These are phyloP conservation scores for Ogataea naganishii DNA, from an alignment of 805 yeast genomes.

Conservation along the genomic window DNA sequence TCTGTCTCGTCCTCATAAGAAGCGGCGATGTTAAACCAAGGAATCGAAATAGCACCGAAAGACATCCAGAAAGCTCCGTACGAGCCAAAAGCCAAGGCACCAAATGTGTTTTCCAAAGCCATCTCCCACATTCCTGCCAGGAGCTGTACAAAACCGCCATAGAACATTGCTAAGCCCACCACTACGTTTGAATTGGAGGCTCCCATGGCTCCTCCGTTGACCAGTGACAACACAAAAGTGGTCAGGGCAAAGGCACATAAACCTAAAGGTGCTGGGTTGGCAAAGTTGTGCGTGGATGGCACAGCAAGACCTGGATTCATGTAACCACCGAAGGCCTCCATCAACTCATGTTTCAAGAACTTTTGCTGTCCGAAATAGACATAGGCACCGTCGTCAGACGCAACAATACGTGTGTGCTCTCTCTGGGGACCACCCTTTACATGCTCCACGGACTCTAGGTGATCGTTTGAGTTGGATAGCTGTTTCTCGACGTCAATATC, in stretches of 20 bases:
- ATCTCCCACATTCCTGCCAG: slow-evolving; percentile 72
- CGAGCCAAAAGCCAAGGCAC: slow-evolving; percentile 53
- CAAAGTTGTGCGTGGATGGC: slow-evolving; percentile 52
- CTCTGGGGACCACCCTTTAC: too few species aligned
- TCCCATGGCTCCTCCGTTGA: slow-evolving; percentile 62
- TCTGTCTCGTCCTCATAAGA: slow-evolving; percentile 37
- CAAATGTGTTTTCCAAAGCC: slow-evolving; percentile 69
- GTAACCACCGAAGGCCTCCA: slow-evolving; percentile 75
- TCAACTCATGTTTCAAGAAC: slow-evolving; percentile 52
- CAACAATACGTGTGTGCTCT: too few species aligned
- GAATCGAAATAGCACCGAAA: slow-evolving; percentile 56
- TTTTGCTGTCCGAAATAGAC: slow-evolving; percentile 65
- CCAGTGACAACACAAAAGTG: slow-evolving; percentile 55
- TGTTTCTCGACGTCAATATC: too few species aligned
- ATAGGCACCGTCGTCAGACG: slow-evolving; percentile 54
- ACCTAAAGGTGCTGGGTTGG: slow-evolving; percentile 73
- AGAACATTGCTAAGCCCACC: slow-evolving; percentile 58
- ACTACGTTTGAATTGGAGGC: slow-evolving; percentile 52
- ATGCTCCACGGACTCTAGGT: too few species aligned
- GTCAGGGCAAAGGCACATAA: slow-evolving; percentile 63
- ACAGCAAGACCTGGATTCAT: slow-evolving; percentile 59
- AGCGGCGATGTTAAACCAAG: slow-evolving; percentile 48
- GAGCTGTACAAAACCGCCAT: slow-evolving; percentile 66
- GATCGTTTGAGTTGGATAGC: too few species aligned
- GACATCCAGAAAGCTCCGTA: slow-evolving; percentile 75